A percentile compares a stretch with the other conserved stretches of the same genome.
Evolutionary conservation across 306 rosid species (phyloP).

Genomic region (Cotoneaster glaucophyllus): DNA sequence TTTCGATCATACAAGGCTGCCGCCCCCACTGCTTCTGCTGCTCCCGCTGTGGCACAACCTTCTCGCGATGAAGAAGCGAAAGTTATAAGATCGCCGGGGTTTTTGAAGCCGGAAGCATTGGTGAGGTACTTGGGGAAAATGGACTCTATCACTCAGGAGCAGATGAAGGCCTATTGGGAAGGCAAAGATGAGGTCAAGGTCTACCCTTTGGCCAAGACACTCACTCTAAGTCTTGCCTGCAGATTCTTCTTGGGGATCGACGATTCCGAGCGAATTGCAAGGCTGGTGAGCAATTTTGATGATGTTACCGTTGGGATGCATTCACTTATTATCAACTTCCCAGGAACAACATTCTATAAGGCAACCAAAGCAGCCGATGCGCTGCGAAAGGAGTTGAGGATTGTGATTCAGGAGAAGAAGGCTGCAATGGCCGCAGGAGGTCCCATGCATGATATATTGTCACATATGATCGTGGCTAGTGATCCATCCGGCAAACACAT

Average conservation of each 20-base stretch:
- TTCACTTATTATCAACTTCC: constrained; percentile 28
- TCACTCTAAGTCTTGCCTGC: constrained; percentile 27
- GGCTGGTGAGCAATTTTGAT: constrained; percentile 24
- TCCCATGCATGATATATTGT: constrained; percentile 39
- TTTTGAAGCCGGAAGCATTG: constrained; percentile 48
- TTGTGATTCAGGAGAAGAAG: constrained; percentile 43
- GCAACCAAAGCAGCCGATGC: constrained; percentile 27
- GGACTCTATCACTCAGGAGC: constrained; percentile 32
- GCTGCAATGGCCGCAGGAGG: constrained; percentile 37
- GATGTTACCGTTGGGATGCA: constrained; percentile 29
- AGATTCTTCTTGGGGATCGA: constrained; percentile 38
- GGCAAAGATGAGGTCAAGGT: constrained; percentile 29
- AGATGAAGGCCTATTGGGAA: constrained; percentile 37
- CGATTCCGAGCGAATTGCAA: constrained; percentile 14
- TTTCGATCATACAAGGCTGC: constrained; percentile 11
- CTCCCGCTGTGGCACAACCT: neutral
- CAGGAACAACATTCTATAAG: constrained; percentile 28
- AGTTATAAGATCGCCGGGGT: constrained; percentile 20
- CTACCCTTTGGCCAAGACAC: constrained; percentile 30
- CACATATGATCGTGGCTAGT: constrained; percentile 45
- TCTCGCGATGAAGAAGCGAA: neutral
- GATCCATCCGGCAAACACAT: constrained; percentile 47
- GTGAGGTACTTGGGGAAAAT: constrained; percentile 36
- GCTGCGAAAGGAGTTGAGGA: constrained; percentile 36
- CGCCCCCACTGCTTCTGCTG: neutral